phyloP scores from a whole-genome alignment of 2,329 filamentous ascomycete genomes.

The Cladosporium oxysporum region DNA sequence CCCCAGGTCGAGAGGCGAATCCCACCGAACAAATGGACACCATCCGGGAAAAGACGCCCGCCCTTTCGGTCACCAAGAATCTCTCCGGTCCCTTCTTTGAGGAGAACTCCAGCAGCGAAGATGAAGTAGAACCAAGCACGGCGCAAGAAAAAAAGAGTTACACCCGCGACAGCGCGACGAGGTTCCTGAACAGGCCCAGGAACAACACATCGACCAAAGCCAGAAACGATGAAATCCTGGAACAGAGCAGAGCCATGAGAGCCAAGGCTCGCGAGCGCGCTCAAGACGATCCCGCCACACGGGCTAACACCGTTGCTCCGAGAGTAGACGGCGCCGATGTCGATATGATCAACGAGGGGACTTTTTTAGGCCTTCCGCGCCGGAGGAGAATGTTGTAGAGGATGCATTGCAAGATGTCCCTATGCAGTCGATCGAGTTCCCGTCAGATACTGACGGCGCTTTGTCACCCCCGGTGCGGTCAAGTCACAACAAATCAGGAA shows the following conservation, averaged over 20 bases:
- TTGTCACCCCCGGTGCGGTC: conserved; percentile 4
- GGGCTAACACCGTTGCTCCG: background rate
- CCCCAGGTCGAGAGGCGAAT: background rate
- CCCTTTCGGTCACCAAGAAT: background rate
- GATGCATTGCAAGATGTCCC: background rate
- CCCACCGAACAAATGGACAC: background rate
- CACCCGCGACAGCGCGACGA: background rate
- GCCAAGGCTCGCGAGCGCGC: background rate
- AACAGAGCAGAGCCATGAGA: background rate
- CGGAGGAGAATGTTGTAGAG: conserved; percentile 10
- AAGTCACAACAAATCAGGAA: background rate
- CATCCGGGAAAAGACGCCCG: background rate
- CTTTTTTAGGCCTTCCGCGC: conserved; percentile 19
- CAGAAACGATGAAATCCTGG: background rate
- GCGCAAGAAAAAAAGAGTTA: too few species aligned
- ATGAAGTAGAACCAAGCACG: background rate
- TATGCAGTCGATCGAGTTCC: conserved; percentile 13
- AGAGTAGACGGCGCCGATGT: background rate
- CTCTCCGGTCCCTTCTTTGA: background rate
- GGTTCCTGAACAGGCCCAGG: background rate
- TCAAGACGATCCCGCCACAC: background rate
- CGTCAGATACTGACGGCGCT: background rate
- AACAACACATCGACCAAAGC: background rate
- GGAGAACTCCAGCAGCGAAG: background rate
- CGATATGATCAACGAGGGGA: background rate